These are phyloP conservation scores for Lasiosphaeria hispida DNA, from an alignment of 495 filamentous ascomycete genomes.

Conservation along the genomic window DNA sequence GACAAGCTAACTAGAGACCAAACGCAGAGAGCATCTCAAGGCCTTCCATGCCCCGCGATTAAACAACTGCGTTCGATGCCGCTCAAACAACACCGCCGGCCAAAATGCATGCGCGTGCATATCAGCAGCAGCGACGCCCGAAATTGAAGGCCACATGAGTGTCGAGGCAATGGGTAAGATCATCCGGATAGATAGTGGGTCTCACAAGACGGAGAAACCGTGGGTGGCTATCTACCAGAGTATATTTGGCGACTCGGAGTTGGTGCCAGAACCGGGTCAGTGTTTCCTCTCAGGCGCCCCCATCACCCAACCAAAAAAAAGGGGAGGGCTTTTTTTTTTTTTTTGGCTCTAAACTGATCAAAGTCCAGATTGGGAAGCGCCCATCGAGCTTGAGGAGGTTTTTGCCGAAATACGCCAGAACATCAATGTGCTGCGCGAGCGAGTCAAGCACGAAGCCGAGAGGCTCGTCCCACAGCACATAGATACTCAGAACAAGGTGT, in stretches of 20 bases:
- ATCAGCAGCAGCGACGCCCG: no score
- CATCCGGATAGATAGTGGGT: background rate
- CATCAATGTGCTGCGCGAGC: background rate
- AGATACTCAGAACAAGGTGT: background rate
- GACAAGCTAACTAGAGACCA: background rate
- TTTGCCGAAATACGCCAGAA: background rate
- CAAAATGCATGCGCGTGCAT: background rate
- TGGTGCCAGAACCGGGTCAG: conserved; percentile 5
- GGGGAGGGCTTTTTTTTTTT: background rate
- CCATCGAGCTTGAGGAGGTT: conserved; percentile 5
- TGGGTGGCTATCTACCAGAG: conserved; percentile 2
- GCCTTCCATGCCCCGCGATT: background rate
- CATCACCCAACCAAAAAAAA: no score
- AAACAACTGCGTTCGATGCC: background rate
- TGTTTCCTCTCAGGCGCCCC: no score
- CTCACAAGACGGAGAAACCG: background rate
- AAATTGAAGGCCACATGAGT: background rate
- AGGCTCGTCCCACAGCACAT: background rate
- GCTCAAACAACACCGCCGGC: background rate
- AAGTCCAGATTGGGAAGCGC: conserved; percentile 4
- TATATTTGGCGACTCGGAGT: background rate
- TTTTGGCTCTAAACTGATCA: background rate
- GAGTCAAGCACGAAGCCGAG: conserved; percentile 1
- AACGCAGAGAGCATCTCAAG: conserved; percentile 4
- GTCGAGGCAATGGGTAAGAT: background rate